Conservation (phyloP, 129 eudicot genomes). For the sunflower (Helianthus annuus) region HanXRQr2.0-SUNRISE NC_035449.2:27726969-27727468, state of each 20-base stretch:
- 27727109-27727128: constrained; percentile 79
- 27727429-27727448: constrained; percentile 64
- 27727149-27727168: constrained; percentile 82
- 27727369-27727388: constrained; percentile 77
- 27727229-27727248: constrained; percentile 99
- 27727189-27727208: constrained; percentile 60
- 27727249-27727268: constrained; percentile 91
- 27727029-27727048: constrained; percentile 98
- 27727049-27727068: constrained; percentile 95
- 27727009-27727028: constrained; percentile 82
- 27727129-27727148: constrained; percentile 98
- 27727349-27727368: constrained; percentile 80
- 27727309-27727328: constrained; percentile 87
- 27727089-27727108: constrained; percentile 56
- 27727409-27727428: constrained; percentile 90
- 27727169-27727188: constrained; percentile 86
- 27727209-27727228: constrained; percentile 54
- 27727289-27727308: constrained; percentile 92
- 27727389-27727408: constrained; percentile 94
- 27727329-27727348: constrained; percentile 77
- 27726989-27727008: constrained; percentile 79
- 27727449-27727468: constrained; percentile 39
- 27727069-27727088: constrained; percentile 77
- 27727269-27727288: constrained; percentile 88
- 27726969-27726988: constrained; percentile 64